Conservation (phyloP, 371 early-diverging fungal species). For the Agmasoma carcini region DNA sequence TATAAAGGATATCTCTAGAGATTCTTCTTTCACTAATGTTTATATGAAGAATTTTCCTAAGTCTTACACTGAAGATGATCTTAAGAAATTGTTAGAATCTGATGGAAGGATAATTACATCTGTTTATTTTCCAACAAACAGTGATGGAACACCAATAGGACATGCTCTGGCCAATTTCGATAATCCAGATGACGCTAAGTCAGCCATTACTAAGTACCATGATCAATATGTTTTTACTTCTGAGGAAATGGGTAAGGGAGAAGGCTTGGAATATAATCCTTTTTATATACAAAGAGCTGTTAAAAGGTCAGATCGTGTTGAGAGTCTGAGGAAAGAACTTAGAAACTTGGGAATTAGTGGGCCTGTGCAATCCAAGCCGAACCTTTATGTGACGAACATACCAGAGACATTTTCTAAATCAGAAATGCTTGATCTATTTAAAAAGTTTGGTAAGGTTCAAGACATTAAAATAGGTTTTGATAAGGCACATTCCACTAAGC, state of each 20-base stretch:
- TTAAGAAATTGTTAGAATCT: conserved; percentile 33
- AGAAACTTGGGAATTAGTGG: conserved; percentile 30
- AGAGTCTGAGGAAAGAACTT: conserved; percentile 65
- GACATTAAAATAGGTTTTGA: conserved; percentile 34
- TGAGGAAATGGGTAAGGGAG: conserved; percentile 60
- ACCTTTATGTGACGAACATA: conserved; percentile 92
- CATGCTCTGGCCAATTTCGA: conserved; percentile 97
- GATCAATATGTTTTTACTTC: conserved; percentile 74
- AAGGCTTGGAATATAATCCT: conserved; percentile 79
- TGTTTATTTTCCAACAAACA: conserved; percentile 44
- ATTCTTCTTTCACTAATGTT: conserved; percentile 48
- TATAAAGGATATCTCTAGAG: background rate
- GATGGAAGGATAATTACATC: conserved; percentile 51
- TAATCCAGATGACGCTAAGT: conserved; percentile 73
- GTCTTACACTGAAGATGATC: conserved; percentile 26
- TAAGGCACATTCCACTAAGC: conserved; percentile 22
- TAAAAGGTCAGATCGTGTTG: conserved; percentile 88
- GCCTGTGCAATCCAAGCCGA: conserved; percentile 55
- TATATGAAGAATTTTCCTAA: conserved; percentile 53
- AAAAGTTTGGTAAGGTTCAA: conserved; percentile 59
- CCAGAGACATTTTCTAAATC: conserved; percentile 64
- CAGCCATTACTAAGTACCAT: conserved; percentile 86
- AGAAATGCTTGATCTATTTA: conserved; percentile 66
- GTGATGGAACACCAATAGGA: conserved; percentile 68
- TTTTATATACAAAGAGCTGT: conserved; percentile 85